These are phyloP conservation scores for Aspergillus fructus DNA, from an alignment of 2,329 filamentous ascomycete genomes.

Conservation along the genomic window DNA sequence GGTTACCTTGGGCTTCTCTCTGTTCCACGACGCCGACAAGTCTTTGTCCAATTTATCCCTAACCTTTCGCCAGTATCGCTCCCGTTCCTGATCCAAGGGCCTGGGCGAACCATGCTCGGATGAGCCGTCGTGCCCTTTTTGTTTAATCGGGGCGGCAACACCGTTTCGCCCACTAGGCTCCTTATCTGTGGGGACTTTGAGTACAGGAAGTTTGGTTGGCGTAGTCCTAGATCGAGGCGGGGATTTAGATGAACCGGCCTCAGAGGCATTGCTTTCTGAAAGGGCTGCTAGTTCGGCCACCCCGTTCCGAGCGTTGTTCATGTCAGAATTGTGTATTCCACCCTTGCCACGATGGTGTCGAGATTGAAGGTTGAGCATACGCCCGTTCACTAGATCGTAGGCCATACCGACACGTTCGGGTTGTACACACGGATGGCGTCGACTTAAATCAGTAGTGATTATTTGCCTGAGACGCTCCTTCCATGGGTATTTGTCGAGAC, in stretches of 20 bases:
- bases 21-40: slow-evolving; percentile 16
- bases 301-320: slow-evolving; percentile 12
- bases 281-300: not conserved
- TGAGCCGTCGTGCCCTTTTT: slow-evolving; percentile 5
- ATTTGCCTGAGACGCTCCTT: slow-evolving; percentile 13
- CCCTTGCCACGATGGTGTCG: slow-evolving; percentile 19
- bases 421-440: slow-evolving; percentile 4
- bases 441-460: slow-evolving; percentile 17
- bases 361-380: slow-evolving; percentile 31
- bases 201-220: slow-evolving; percentile 31
- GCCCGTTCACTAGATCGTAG: slow-evolving; percentile 29
- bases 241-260: slow-evolving; percentile 10
- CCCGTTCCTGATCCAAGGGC: slow-evolving; percentile 22
- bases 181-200: slow-evolving; percentile 22
- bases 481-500: not conserved
- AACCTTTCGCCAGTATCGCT: slow-evolving; percentile 30
- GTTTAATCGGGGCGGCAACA: slow-evolving; percentile 13
- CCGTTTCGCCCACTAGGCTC: slow-evolving; percentile 16
- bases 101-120: slow-evolving; percentile 13
- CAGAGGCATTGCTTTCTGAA: slow-evolving; percentile 11
- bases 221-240: slow-evolving; percentile 22
- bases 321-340: slow-evolving; percentile 16
- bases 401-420: slow-evolving; percentile 21
- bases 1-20: slow-evolving; percentile 22
- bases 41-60: slow-evolving; percentile 28